Conservation (phyloP, 1,284 basidiomycete species). For the Coriolopsis trogii region DNA sequence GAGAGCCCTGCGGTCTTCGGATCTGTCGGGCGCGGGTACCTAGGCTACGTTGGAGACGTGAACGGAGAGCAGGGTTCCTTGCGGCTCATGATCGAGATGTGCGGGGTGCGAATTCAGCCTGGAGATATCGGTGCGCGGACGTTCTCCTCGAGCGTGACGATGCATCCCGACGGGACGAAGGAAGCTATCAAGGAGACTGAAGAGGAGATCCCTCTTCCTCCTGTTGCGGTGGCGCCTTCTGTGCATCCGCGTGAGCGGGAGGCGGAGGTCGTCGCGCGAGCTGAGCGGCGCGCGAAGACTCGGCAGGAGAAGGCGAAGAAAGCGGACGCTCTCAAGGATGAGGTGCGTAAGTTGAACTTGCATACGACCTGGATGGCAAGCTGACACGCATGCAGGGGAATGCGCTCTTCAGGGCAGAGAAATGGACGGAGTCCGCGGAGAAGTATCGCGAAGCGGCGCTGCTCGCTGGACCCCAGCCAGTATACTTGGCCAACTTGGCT, state of each 20-base stretch:
- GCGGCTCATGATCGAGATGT: conserved; percentile 26
- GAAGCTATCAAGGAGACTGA: background rate
- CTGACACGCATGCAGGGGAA: conserved; percentile 27
- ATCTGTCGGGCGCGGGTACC: conserved; percentile 19
- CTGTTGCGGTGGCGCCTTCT: background rate
- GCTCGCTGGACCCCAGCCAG: conserved; percentile 27
- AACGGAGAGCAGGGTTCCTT: conserved; percentile 23
- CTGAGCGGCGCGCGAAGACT: conserved; percentile 8
- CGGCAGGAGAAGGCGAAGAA: conserved; percentile 2
- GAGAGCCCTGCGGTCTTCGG: conserved; percentile 24
- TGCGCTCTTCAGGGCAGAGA: conserved; percentile 20
- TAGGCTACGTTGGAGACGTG: conserved; percentile 27
- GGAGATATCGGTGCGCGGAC: conserved; percentile 21
- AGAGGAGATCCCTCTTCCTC: conserved; percentile 6
- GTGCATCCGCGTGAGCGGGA: conserved; percentile 6
- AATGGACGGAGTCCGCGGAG: conserved; percentile 26
- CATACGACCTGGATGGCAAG: background rate
- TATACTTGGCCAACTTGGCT: conserved; percentile 45
- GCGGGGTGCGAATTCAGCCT: conserved; percentile 17
- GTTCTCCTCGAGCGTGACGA: background rate
- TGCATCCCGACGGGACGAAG: background rate
- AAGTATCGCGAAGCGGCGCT: conserved; percentile 29
- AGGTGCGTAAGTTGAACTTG: background rate
- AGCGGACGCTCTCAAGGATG: conserved; percentile 14
- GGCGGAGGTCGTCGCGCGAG: conserved; percentile 13